phyloP scores from a whole-genome alignment of 108 stramenopile genomes.

The Schizochytrium sp. region DNA sequence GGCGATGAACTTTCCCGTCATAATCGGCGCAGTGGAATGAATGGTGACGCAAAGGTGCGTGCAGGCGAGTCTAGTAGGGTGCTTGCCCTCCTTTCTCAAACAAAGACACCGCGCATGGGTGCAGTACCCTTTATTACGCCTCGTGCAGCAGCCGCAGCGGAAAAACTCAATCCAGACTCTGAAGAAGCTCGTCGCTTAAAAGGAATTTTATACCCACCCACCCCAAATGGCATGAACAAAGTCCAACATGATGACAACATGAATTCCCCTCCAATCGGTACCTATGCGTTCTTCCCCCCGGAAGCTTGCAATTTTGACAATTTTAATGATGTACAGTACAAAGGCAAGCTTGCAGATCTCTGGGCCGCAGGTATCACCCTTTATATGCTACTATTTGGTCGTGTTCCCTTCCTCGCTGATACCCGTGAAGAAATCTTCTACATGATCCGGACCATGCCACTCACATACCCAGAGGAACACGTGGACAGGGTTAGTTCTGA shows the following conservation, averaged over 20 bases:
- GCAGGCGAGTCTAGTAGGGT: neutral
- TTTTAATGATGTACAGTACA: constrained; percentile 67
- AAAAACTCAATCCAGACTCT: constrained; percentile 29
- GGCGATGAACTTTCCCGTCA: neutral
- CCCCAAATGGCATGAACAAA: constrained; percentile 7
- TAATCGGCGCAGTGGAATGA: neutral
- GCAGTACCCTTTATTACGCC: constrained; percentile 41
- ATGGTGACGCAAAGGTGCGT: neutral
- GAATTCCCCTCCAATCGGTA: constrained; percentile 45
- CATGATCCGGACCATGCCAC: constrained; percentile 73
- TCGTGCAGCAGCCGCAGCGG: constrained; percentile 39
- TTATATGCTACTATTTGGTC: constrained; percentile 80
- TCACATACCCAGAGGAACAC: constrained; percentile 70
- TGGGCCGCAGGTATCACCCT: constrained; percentile 82
- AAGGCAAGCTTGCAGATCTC: constrained; percentile 80
- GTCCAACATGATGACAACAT: constrained; percentile 33
- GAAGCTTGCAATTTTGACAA: constrained; percentile 58
- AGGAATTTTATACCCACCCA: constrained; percentile 30
- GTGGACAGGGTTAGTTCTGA: constrained; percentile 1
- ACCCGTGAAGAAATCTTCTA: constrained; percentile 74
- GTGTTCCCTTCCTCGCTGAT: constrained; percentile 81
- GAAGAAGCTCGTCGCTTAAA: constrained; percentile 13
- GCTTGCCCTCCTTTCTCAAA: constrained; percentile 10
- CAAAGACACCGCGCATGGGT: constrained; percentile 11
- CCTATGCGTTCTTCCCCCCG: constrained; percentile 58